Conservation (phyloP, 306 rosid species). For the Mimosa pudica region DNA sequence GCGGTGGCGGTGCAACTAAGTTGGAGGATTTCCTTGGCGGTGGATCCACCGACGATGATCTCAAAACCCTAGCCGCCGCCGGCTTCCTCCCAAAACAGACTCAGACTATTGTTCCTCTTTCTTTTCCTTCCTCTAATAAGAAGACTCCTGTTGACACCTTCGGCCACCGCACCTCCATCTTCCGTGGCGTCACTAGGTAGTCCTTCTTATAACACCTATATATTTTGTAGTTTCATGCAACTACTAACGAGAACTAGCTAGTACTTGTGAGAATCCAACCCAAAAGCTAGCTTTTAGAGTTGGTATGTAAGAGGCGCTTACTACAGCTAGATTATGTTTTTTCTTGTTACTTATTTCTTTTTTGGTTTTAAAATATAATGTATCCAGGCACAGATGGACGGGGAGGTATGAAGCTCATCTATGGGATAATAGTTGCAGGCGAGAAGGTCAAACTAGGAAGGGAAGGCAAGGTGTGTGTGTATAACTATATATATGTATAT, state of each 20-base stretch:
- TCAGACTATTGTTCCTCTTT: slow-evolving; percentile 6
- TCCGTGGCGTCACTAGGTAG: slow-evolving; percentile 92
- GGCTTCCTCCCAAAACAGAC: slow-evolving; percentile 53
- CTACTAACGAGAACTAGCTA: too few relatives aligned
- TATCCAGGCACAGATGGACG: slow-evolving; percentile 71
- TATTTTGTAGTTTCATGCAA: too few relatives aligned
- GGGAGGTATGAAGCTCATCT: slow-evolving; percentile 83
- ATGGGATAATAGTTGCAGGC: slow-evolving; percentile 78
- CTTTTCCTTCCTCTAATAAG: slow-evolving; percentile 52
- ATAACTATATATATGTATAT: too few relatives aligned
- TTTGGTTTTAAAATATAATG: neutral
- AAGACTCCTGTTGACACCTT: slow-evolving; percentile 62
- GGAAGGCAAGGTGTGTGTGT: slow-evolving; percentile 66
- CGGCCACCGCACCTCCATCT: slow-evolving; percentile 95
- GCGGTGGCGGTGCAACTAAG: slow-evolving; percentile 46
- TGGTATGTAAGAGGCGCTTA: too few relatives aligned
- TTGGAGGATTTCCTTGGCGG: slow-evolving; percentile 81
- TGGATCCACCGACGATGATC: slow-evolving; percentile 49
- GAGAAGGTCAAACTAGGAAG: slow-evolving; percentile 78
- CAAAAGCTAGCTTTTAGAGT: too few relatives aligned
- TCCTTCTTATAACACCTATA: too few relatives aligned
- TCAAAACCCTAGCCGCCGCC: slow-evolving; percentile 73
- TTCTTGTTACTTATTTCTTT: neutral
- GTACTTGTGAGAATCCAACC: too few relatives aligned
- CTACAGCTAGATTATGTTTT: too few relatives aligned